Conservation (phyloP, 1,284 basidiomycete genomes). For the Inonotus obliquus region DNA sequence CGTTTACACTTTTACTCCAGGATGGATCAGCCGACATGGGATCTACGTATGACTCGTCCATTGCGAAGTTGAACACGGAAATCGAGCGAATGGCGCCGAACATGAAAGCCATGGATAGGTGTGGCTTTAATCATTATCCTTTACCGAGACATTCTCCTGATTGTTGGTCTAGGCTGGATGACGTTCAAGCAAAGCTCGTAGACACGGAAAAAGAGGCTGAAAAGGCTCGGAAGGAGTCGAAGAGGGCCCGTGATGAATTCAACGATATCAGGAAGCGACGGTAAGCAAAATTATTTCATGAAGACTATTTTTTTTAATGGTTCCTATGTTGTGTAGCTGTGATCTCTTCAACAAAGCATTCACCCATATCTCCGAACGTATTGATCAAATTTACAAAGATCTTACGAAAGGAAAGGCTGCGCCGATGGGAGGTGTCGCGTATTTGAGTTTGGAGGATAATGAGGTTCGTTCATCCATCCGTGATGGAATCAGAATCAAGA, state of each 20-base stretch:
- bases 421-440: slow-evolving; percentile 94
- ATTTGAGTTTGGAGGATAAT: slow-evolving; percentile 91
- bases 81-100: slow-evolving; percentile 96
- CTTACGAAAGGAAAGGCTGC: slow-evolving; percentile 92
- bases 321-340: slow-evolving; percentile 36
- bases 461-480: slow-evolving; percentile 51
- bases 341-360: slow-evolving; percentile 97
- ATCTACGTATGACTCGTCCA: slow-evolving; percentile 74
- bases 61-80: slow-evolving; percentile 71
- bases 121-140: slow-evolving; percentile 21
- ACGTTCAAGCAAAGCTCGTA: slow-evolving; percentile 78
- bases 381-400: slow-evolving; percentile 97
- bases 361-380: slow-evolving; percentile 90
- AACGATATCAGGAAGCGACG: slow-evolving; percentile 82
- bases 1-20: slow-evolving; percentile 29
- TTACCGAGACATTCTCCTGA: slow-evolving; percentile 8
- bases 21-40: slow-evolving; percentile 65
- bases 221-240: slow-evolving; percentile 79
- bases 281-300: slow-evolving; percentile 34
- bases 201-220: slow-evolving; percentile 76
- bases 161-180: slow-evolving; percentile 62
- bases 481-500: not conserved
- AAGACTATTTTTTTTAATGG: not conserved
- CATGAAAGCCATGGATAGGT: slow-evolving; percentile 91
- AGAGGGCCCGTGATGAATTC: slow-evolving; percentile 86